These are phyloP conservation scores for Metarhizium guizhouense DNA, from an alignment of 2,329 filamentous ascomycete genomes.

Conservation along the genomic window DNA sequence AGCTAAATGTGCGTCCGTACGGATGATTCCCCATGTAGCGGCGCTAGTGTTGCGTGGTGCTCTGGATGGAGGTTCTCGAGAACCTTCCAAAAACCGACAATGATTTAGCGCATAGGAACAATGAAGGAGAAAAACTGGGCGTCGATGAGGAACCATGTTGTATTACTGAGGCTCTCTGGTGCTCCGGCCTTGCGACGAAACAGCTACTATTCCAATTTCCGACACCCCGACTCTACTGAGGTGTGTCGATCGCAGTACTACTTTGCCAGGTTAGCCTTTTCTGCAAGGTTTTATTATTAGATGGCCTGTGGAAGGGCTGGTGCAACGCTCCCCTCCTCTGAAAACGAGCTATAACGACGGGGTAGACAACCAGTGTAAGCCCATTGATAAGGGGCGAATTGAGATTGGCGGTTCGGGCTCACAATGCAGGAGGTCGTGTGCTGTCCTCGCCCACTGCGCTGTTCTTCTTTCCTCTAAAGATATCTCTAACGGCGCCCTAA, in stretches of 20 bases:
- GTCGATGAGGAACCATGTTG: too few relatives aligned
- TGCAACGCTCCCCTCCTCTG: constrained; percentile 1
- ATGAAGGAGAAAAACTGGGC: neutral
- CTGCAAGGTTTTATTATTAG: constrained; percentile 1
- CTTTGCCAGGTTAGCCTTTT: neutral
- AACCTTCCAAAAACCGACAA: too few relatives aligned
- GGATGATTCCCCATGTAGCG: neutral
- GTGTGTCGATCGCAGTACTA: neutral
- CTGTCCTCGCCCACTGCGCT: neutral
- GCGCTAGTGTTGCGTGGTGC: neutral
- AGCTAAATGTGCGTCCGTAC: neutral
- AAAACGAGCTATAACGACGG: neutral
- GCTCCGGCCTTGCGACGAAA: neutral
- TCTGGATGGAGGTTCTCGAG: neutral
- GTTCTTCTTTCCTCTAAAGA: too few relatives aligned
- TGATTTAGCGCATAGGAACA: neutral
- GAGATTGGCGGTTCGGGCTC: neutral
- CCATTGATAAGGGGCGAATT: neutral
- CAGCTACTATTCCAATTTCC: neutral
- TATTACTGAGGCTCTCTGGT: neutral
- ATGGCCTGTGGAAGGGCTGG: neutral
- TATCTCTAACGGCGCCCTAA: too few relatives aligned
- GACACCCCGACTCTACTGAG: neutral
- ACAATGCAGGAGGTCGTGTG: neutral
- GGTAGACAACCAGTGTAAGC: neutral